Conservation (phyloP, 495 filamentous ascomycete species). For the Aspergillus coremiiformis region DNA sequence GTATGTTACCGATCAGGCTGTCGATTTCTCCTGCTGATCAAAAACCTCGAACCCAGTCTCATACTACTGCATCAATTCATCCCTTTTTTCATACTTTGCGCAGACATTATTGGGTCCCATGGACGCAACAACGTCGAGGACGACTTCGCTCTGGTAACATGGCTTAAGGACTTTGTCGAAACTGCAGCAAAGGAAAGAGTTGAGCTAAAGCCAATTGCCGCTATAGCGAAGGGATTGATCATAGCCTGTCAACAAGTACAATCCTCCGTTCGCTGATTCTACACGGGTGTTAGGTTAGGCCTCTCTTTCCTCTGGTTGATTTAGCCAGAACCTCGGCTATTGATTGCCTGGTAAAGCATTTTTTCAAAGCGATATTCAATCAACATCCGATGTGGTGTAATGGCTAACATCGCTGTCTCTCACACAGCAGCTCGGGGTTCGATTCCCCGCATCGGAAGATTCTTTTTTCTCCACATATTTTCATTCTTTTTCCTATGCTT, state of each 20-base stretch:
- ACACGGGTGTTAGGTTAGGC: no score
- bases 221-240: slow-evolving; percentile 4
- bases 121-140: background rate
- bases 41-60: background rate
- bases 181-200: slow-evolving; percentile 1
- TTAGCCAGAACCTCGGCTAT: background rate
- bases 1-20: background rate
- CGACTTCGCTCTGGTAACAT: slow-evolving; percentile 5
- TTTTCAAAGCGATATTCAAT: no score
- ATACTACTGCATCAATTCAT: slow-evolving; percentile 13
- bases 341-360: no score
- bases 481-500: no score
- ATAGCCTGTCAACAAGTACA: slow-evolving; percentile 1
- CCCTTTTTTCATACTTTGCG: slow-evolving; percentile 9
- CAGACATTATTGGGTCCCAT: slow-evolving; percentile 4
- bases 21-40: background rate
- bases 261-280: no score
- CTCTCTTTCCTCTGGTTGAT: no score
- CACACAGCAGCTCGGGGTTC: slow-evolving; percentile 28
- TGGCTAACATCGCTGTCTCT: slow-evolving; percentile 26
- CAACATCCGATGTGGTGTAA: slow-evolving; percentile 25
- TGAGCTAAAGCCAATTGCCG: slow-evolving; percentile 7
- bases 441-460: slow-evolving; percentile 24
- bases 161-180: slow-evolving; percentile 8
- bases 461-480: background rate